Base-by-base conservation (phyloP, 352 stramenopile species). In the Blastocystis hominis region DNA sequence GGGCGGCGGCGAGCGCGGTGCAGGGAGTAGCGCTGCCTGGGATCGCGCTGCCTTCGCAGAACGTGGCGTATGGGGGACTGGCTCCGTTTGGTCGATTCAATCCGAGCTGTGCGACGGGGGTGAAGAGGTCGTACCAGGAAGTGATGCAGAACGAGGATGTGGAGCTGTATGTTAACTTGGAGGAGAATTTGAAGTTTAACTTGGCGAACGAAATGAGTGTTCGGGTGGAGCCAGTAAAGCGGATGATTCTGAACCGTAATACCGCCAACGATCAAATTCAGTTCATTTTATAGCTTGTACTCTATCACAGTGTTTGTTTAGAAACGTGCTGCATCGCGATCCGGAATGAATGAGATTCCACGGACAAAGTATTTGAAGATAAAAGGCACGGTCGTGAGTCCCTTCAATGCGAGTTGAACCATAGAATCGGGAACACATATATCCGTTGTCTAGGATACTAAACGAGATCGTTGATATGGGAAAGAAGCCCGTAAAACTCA, bases 251-350 rank as follows among this genome's bases (percentile, higher is more conserved):
- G 17, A 55, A 3, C 17, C 24, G 64, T n/a, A 76, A 76, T 20
- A 76, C 34, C 20, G 20, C 42, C 3, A 76, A 76, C 47, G 64
- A 76, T 17, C 64, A 76, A 40, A 54, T 76, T 34, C 64, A 76
- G 64, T 76, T 76, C 34, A 55, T 76, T 34, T 40, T 76, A 30
- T 76, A 76, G 64, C n/a, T 64, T 64, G 55, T 64, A 64, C 55
- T 34, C 10, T 64, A 64, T 64, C 5, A 34, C n/a, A n/a, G 13
- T 64, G 55, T 64, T 64, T 64, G 55, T 64, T 64, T 5, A 5
- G n/a, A n/a, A n/a, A n/a, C n/a, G n/a, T n/a, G n/a, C n/a, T n/a
- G 10, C n/a, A 64, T n/a, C 5, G 13, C 13, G 55, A 55, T 6
- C 15, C 6, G 47, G 15, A 55, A 15, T 55, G 47, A 55, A 55